Base-by-base conservation (phyloP, 2,329 filamentous ascomycete species). In the Akanthomyces lecanii region DNA sequence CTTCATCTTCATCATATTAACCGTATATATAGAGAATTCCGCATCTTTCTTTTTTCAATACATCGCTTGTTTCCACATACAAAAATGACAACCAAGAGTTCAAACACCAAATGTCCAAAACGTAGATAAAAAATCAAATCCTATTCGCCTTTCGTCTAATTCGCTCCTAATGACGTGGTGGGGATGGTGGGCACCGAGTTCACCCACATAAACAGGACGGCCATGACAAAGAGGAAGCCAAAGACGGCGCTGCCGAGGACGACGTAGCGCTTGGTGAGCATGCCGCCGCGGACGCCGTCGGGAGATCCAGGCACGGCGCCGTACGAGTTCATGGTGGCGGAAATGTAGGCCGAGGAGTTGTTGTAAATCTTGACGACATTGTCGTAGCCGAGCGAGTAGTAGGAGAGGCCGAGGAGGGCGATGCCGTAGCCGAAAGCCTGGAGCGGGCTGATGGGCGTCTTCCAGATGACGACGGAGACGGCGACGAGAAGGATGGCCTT, bases 401-500 rank as follows among this genome's bases (percentile, higher is more conserved):
- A 76, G 28, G 79, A 71, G 54, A 84, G 74, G 38, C 81, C 81
- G 62, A 74, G 68, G 21, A 85, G 77, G 60, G 91, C 90, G 70
- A 94, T 83, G 69, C 81, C 79, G 81, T 96, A 96, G 68, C 91
- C 91, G 72, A 93, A 81, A 70, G 86, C 85, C 77, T 96, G 91
- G 62, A 92, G 81, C 28, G 77, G 72, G 23, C 87, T 82, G 71
- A 95, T 88, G 38, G 85, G 82, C 63, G 90, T 91, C 68, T 83
- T 80, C 88, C 91, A 95, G 73, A 94, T 87, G 71, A 91, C 74
- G 76, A 95, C 89, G 60, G 89, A 92, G 64, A 86, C 83, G 65
- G 84, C 79, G 67, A 96, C 90, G 62, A 96, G 86, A 64, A 96
- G 85, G 65, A 96, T 93, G 75, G 92, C 91, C 78, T 96, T 96